These are phyloP conservation scores for Acidomyces sp. DNA, from an alignment of 495 filamentous ascomycete species.

Conservation along the genomic window DNA sequence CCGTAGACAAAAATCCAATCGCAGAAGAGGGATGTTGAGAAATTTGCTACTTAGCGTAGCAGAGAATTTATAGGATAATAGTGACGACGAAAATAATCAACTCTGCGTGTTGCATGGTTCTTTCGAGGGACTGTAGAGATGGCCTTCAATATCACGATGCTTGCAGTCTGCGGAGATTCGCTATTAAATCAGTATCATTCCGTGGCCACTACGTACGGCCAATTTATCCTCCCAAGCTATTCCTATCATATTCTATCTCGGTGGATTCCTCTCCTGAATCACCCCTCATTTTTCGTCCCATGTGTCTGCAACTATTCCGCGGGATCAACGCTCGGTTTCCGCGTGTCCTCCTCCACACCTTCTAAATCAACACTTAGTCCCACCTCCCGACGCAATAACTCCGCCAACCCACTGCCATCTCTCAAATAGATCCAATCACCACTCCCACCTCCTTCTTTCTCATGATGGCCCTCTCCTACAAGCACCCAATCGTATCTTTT, in stretches of 20 bases:
- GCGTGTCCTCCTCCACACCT: slow-evolving; percentile 6
- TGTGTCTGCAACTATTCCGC: slow-evolving; percentile 9
- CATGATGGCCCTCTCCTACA: slow-evolving; percentile 50
- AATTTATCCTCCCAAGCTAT: neutral
- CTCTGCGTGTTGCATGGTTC: no score
- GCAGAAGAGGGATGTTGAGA: no score
- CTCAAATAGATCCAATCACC: slow-evolving; percentile 78
- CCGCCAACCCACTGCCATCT: slow-evolving; percentile 60
- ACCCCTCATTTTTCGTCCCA: neutral
- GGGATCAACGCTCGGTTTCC: slow-evolving; percentile 17
- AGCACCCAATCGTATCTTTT: slow-evolving; percentile 85
- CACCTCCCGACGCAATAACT: slow-evolving; percentile 59
- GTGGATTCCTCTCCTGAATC: neutral
- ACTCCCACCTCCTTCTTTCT: slow-evolving; percentile 56
- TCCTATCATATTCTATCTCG: neutral
- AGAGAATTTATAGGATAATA: no score
- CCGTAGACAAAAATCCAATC: no score
- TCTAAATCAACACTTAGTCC: slow-evolving; percentile 31
- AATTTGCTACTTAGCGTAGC: no score
- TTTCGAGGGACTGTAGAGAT: no score
- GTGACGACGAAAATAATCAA: no score
- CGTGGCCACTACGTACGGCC: no score
- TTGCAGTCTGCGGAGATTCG: no score
- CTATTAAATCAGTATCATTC: no score
- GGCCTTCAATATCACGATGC: no score